A percentile compares a stretch with the other conserved stretches of the same genome.
These are phyloP conservation scores for Paraconiothyrium brasiliense DNA, from an alignment of 2,329 filamentous ascomycete genomes.

Conservation along the genomic window DNA sequence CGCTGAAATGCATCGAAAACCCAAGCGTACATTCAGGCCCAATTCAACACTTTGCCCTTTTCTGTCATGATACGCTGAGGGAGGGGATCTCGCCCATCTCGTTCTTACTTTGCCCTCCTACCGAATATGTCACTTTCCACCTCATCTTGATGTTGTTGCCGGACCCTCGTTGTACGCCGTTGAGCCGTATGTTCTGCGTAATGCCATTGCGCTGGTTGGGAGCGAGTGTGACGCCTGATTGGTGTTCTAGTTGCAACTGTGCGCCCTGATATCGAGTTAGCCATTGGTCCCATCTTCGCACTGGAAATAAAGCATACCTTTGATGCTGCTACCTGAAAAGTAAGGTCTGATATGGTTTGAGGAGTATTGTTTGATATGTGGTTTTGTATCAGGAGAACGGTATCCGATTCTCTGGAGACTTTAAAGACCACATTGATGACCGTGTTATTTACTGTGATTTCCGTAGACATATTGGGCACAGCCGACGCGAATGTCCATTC, in stretches of 20 bases:
- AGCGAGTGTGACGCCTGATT: constrained; percentile 79
- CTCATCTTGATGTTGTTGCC: constrained; percentile 87
- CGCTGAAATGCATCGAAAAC: constrained; percentile 15
- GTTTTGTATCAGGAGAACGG: constrained; percentile 74
- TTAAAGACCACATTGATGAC: constrained; percentile 77
- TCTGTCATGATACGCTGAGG: constrained; percentile 72
- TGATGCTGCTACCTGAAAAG: constrained; percentile 92
- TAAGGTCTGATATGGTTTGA: constrained; percentile 78
- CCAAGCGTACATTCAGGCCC: background rate
- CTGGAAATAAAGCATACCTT: constrained; percentile 67
- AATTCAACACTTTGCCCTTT: background rate
- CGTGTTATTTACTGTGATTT: constrained; percentile 74
- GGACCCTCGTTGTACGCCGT: constrained; percentile 75
- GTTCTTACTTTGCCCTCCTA: constrained; percentile 71
- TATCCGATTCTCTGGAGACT: constrained; percentile 67
- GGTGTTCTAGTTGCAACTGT: constrained; percentile 82
- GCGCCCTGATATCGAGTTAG: constrained; percentile 68
- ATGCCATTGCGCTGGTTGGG: constrained; percentile 80
- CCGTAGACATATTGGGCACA: constrained; percentile 75
- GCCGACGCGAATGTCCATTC: constrained; percentile 95
- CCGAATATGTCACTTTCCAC: constrained; percentile 84
- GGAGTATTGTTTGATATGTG: constrained; percentile 84
- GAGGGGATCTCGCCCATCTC: constrained; percentile 88
- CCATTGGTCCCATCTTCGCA: constrained; percentile 1
- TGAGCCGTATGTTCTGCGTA: constrained; percentile 80